Conservation (phyloP, 176 grass and related monocot genomes). For the Oropetium thomaeum region DNA sequence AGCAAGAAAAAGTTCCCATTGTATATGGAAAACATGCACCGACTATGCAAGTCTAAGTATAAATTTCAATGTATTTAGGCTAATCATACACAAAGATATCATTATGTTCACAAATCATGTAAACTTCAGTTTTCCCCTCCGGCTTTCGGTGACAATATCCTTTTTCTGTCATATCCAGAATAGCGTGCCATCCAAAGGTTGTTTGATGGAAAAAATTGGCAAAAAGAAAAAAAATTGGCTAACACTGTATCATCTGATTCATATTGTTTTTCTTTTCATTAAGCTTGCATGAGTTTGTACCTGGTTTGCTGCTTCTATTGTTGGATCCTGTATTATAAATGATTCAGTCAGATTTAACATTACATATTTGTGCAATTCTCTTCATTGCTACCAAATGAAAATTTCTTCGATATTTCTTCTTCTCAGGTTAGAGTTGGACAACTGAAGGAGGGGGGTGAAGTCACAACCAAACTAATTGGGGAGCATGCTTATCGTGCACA, state of each 20-base stretch:
- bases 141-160: not conserved
- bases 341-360: not conserved
- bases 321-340: slow-evolving; percentile 20
- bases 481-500: slow-evolving; percentile 50
- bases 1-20: not conserved
- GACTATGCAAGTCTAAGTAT: not conserved
- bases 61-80: not conserved
- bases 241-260: not conserved
- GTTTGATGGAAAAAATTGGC: not conserved
- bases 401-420: not conserved
- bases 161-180: not conserved
- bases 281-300: not conserved
- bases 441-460: slow-evolving; percentile 48
- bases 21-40: not conserved
- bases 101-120: not conserved
- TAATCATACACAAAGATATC: not conserved
- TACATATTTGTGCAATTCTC: not conserved
- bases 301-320: not conserved
- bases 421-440: slow-evolving; percentile 70
- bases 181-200: not conserved
- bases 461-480: slow-evolving; percentile 63
- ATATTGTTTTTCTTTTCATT: slow-evolving; percentile 3
- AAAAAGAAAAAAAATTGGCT: not conserved
- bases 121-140: not conserved
- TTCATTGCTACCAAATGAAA: not conserved